Base-by-base conservation (phyloP, 768 basidiomycete genomes). In the Candolleomyces eurysporus region DNA sequence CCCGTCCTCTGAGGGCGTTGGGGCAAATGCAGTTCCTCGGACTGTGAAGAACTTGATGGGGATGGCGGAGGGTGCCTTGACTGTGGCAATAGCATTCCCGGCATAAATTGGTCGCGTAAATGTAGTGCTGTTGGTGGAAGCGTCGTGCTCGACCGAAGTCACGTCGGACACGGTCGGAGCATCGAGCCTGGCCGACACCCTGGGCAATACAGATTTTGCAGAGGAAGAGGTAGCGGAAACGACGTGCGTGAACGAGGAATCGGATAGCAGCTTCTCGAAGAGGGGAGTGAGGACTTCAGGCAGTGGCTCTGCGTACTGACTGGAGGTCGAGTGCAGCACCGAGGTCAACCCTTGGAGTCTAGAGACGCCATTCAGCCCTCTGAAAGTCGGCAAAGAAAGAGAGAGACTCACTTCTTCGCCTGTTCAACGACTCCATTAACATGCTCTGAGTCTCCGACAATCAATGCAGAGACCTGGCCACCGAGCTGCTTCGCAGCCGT, bases 61-160 rank as follows among this genome's bases (percentile, higher is more conserved):
- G 68, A 97, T 82, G 56, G 83, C 83, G n/a, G 85, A 83, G 0
- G 87, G 78, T 0, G 91, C 91, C 61, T 88, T 87, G 66, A 99
- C 89, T 48, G 95, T 96, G 26, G 95, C 84, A 59, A 98, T 94
- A 49, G 97, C 97, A 70, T 98, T 98, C 53, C 97, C 97, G 22
- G 97, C 97, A 68, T 99, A 98, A 68, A 98, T 97, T 30, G 94
- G 94, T 26, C 96, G 91, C 5, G 91, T 88, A 73, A 96, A 98
- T 1, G 87, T 92, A 43, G 93, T 94, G 67, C 80, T 83, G 65
- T 90, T 88, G 39, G 86, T 85, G 3, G 87, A 73, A 31, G 75
- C 59, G 68, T 93, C 89, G 71, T 93, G 87, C 45, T 87, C 81
- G 64, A 98, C 78, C 14, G 89, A 90, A 39, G 88, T 91, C 67